phyloP scores from a whole-genome alignment of 2,329 filamentous ascomycete genomes.

The Fusarium sp. region DNA sequence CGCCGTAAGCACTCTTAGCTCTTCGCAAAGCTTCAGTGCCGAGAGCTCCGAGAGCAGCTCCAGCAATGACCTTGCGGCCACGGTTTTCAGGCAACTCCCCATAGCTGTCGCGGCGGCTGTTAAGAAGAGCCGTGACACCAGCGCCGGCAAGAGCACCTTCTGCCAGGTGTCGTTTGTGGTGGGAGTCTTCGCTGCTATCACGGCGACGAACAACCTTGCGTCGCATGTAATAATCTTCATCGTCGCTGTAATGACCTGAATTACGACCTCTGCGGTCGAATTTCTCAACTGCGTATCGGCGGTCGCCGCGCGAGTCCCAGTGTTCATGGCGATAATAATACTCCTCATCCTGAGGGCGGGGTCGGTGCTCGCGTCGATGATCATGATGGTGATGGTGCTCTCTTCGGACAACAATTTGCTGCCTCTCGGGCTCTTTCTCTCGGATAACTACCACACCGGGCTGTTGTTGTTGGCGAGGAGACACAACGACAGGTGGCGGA shows the following conservation, averaged over 20 bases:
- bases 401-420: slow-evolving; percentile 53
- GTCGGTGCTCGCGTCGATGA: slow-evolving; percentile 22
- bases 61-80: slow-evolving; percentile 70
- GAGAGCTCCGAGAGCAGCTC: slow-evolving; percentile 71
- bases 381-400: slow-evolving; percentile 39
- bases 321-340: slow-evolving; percentile 65
- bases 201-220: slow-evolving; percentile 62
- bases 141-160: slow-evolving; percentile 75
- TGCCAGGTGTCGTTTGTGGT: slow-evolving; percentile 70
- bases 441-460: slow-evolving; percentile 60
- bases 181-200: slow-evolving; percentile 63
- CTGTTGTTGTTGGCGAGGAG: slow-evolving; percentile 60
- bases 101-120: slow-evolving; percentile 64
- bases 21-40: slow-evolving; percentile 71
- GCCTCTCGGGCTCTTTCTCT: slow-evolving; percentile 57
- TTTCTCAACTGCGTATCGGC: slow-evolving; percentile 51
- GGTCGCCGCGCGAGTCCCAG: slow-evolving; percentile 56
- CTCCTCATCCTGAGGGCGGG: slow-evolving; percentile 57
- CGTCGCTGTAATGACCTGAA: slow-evolving; percentile 60
- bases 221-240: slow-evolving; percentile 63
- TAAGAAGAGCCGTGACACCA: slow-evolving; percentile 69
- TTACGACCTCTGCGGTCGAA: slow-evolving; percentile 58
- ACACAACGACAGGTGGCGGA: slow-evolving; percentile 64
- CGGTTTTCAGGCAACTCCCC: slow-evolving; percentile 64
- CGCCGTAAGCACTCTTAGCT: slow-evolving; percentile 71